These are phyloP conservation scores for Blastobotrys ciferrii DNA, from an alignment of 1,139 yeast genomes.

Conservation along the genomic window DNA sequence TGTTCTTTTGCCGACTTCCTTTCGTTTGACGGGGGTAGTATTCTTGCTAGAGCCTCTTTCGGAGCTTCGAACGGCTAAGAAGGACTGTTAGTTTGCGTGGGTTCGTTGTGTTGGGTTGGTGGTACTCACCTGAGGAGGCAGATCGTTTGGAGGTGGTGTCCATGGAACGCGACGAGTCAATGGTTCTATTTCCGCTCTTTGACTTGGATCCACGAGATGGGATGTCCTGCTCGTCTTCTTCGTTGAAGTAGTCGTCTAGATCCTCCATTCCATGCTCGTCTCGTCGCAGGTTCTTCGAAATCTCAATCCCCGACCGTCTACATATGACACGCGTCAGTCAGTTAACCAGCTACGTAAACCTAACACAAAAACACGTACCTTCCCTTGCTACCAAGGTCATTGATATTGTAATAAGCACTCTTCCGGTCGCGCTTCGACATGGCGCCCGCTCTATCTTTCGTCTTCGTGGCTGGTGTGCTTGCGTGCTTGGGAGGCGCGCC, in stretches of 20 bases:
- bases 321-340: neutral
- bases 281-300: constrained; percentile 49
- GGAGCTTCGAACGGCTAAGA: neutral
- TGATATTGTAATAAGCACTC: constrained; percentile 3
- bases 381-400: constrained; percentile 9
- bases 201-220: constrained; percentile 1
- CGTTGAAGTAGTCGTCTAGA: constrained; percentile 68
- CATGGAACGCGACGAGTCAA: constrained; percentile 8
- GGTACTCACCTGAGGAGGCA: constrained; percentile 6
- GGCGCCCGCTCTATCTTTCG: neutral
- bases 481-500: no score
- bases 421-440: constrained; percentile 10
- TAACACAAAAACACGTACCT: constrained; percentile 5
- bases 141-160: constrained; percentile 5
- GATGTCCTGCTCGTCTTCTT: constrained; percentile 11
- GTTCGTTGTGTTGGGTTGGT: no score
- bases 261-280: constrained; percentile 79
- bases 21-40: neutral
- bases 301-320: constrained; percentile 50
- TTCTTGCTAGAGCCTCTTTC: neutral
- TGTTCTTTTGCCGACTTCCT: neutral
- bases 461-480: neutral
- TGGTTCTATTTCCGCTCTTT: constrained; percentile 7
- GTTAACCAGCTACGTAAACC: no score
- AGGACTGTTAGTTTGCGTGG: no score